phyloP scores from a whole-genome alignment of 257 asterid species.

The Avicennia marina region DNA sequence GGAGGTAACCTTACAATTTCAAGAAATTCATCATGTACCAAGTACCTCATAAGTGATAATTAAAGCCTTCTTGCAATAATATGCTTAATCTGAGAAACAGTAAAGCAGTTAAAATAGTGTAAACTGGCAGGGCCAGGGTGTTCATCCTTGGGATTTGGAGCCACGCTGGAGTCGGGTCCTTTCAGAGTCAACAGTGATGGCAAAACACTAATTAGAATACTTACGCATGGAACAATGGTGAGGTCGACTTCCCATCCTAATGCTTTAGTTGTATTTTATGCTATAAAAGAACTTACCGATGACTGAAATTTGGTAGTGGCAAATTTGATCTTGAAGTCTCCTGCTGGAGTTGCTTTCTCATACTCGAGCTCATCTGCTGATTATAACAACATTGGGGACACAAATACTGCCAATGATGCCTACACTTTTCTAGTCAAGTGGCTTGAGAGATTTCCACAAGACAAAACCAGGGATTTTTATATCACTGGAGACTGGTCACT shows the following conservation, averaged over 20 bases:
- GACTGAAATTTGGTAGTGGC: conserved; percentile 22
- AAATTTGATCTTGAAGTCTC: conserved; percentile 45
- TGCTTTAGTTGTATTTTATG: neutral
- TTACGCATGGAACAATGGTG: conserved; percentile 40
- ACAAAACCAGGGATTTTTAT: conserved; percentile 32
- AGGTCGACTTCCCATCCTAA: neutral
- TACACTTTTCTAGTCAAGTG: conserved; percentile 36
- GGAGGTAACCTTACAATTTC: conserved; percentile 34
- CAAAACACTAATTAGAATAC: conserved; percentile 30
- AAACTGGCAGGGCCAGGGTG: conserved; percentile 40
- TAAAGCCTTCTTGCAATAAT: no score
- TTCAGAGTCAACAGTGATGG: conserved; percentile 39
- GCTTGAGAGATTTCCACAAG: conserved; percentile 42
- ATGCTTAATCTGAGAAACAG: no score
- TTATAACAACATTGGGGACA: conserved; percentile 24
- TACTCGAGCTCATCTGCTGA: conserved; percentile 37
- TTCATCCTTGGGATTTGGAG: conserved; percentile 45
- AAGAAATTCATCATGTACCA: no score
- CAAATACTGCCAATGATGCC: conserved; percentile 31
- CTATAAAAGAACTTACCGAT: no score
- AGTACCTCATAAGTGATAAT: no score
- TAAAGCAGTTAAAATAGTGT: no score
- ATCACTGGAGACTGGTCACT: conserved; percentile 43
- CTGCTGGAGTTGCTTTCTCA: conserved; percentile 50
- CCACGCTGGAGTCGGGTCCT: conserved; percentile 43